phyloP scores from a whole-genome alignment of 106 monocot species.

The Cymbidium sinense region DNA sequence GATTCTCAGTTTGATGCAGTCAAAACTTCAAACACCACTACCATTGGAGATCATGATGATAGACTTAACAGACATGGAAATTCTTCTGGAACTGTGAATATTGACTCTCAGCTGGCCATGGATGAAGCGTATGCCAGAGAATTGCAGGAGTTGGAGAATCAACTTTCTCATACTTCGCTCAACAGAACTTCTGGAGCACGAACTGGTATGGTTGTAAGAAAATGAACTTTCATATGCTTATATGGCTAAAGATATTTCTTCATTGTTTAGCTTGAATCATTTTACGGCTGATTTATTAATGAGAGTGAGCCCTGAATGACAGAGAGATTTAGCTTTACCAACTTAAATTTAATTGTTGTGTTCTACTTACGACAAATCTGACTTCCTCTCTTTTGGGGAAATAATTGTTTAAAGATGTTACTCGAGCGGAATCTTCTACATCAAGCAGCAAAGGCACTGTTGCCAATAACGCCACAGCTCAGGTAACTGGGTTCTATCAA shows the following conservation, averaged over 20 bases:
- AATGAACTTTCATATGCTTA: background rate
- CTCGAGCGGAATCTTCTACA: constrained; percentile 12
- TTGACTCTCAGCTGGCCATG: constrained; percentile 25
- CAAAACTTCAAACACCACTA: constrained; percentile 21
- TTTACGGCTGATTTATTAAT: background rate
- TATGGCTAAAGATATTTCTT: background rate
- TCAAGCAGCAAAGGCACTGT: constrained; percentile 15
- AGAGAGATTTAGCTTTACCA: background rate
- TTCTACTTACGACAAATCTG: background rate
- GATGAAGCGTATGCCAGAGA: constrained; percentile 66
- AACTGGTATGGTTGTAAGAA: background rate
- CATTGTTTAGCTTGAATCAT: background rate
- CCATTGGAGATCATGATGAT: constrained; percentile 7
- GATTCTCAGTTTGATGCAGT: constrained; percentile 17
- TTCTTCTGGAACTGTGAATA: constrained; percentile 15
- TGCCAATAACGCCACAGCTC: constrained; percentile 14
- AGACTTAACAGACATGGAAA: constrained; percentile 7
- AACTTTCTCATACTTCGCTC: constrained; percentile 32
- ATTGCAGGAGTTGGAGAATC: constrained; percentile 46
- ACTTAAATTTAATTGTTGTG: background rate
- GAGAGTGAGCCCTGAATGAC: background rate
- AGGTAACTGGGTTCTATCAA: constrained; percentile 22
- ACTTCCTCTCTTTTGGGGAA: background rate
- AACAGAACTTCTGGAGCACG: constrained; percentile 20
- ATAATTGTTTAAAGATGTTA: constrained; percentile 13